Conservation (phyloP, 805 yeast species). For the Monosporozyma unispora region DNA sequence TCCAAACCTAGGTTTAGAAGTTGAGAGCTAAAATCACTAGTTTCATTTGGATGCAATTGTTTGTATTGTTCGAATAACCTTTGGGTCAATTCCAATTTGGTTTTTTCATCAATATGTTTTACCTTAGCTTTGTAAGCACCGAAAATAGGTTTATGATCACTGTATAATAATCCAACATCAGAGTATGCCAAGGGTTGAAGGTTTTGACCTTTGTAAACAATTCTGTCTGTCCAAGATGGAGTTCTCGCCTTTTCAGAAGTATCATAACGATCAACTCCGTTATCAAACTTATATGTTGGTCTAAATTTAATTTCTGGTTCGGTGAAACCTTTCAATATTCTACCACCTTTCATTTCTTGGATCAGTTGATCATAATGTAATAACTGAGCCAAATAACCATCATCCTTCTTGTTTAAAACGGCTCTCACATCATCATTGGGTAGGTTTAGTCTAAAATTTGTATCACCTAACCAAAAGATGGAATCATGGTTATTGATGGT, state of each 20-base stretch:
- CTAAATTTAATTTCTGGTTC: conserved; percentile 70
- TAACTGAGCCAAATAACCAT: conserved; percentile 34
- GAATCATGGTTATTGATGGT: conserved; percentile 76
- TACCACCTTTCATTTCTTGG: conserved; percentile 60
- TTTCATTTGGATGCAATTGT: conserved; percentile 26
- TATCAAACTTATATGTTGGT: conserved; percentile 91
- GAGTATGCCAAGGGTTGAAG: conserved; percentile 61
- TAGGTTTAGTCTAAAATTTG: conserved; percentile 71
- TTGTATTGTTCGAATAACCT: conserved; percentile 55
- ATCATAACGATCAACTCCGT: conserved; percentile 73
- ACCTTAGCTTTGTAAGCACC: conserved; percentile 65
- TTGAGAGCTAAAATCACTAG: conserved; percentile 14
- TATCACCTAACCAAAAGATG: conserved; percentile 90
- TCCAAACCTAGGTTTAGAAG: conserved; percentile 12
- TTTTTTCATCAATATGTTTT: conserved; percentile 55
- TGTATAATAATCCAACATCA: conserved; percentile 51
- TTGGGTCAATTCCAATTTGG: conserved; percentile 45
- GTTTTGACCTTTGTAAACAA: conserved; percentile 51
- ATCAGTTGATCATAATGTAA: conserved; percentile 71
- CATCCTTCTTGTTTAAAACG: conserved; percentile 39
- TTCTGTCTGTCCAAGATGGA: conserved; percentile 96
- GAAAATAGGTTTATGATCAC: conserved; percentile 92
- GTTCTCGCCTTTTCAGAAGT: conserved; percentile 85
- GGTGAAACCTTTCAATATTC: conserved; percentile 63
- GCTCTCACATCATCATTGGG: conserved; percentile 67